Base-by-base conservation (phyloP, 805 yeast genomes). In the Zygosaccharomyces bailii region DNA sequence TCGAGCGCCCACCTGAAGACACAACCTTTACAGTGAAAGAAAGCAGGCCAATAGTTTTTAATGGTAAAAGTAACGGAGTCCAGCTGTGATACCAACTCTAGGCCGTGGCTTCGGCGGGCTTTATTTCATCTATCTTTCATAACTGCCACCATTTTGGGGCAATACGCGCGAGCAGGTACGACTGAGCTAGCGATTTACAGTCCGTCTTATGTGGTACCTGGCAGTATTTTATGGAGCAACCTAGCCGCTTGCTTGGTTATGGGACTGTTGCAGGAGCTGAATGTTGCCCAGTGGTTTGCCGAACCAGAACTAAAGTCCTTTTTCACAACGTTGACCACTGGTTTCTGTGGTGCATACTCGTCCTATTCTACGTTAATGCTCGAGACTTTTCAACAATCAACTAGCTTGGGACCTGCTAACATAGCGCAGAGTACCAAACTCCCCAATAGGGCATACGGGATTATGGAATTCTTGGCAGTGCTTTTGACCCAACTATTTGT, bases 321-420 rank as follows among this genome's bases (percentile, higher is more conserved):
- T 0, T 79, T 77, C 50, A 66, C 71, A 2, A 88, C 86, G 0
- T 50, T 86, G 5, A 78, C 90, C 0, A 79, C 89, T 0, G 97
- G 96, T 0, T 81, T 79, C 56, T 87, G 96, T 63, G 97, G 97
- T 0, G 72, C 89, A 0, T 68, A 83, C 32, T 84, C 96, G 1
- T 84, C 96, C 1, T 86, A 86, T 54, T 82, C 95, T 2, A 69
- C 88, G 0, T 66, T 82, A 46, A 49, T 53, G 48, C 36, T 49
- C 20, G 69, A 65, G 42, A 43, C 50, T 5, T 63, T 63, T 37
- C 53, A 65, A 27, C 59, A 59, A 19, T 57, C 68, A 0, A 43
- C 63, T 11, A 64, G 65, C n/a, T 53, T 54, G 17, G 44, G 51
- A 1, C 25, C 50, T 1, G 30, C 41, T 5, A 48, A 53, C 37